phyloP scores from a whole-genome alignment of 2,329 filamentous ascomycete species.

The Xylariaceae sp. region DNA sequence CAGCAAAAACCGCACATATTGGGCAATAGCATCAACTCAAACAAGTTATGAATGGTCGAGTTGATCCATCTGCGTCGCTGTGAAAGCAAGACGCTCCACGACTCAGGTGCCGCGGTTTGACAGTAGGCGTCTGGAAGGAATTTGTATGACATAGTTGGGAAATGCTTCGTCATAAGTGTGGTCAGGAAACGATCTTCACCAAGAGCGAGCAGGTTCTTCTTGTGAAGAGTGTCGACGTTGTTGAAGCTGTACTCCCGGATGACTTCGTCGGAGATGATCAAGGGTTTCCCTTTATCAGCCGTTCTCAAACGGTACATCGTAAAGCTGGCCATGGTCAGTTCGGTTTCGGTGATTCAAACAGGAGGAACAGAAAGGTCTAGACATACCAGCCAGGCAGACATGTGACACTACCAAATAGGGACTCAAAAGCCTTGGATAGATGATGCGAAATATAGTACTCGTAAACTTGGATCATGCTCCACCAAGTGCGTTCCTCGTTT shows the following conservation, averaged over 20 bases:
- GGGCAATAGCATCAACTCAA: conserved; percentile 82
- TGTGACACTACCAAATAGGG: conserved; percentile 93
- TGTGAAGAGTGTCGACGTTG: conserved; percentile 88
- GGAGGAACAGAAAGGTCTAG: background rate
- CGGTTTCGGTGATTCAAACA: conserved; percentile 21
- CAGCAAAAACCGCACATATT: conserved; percentile 98
- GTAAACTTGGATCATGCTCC: conserved; percentile 99
- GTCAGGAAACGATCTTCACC: conserved; percentile 85
- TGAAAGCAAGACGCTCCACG: conserved; percentile 91
- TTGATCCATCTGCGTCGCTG: conserved; percentile 99
- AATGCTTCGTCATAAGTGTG: conserved; percentile 97
- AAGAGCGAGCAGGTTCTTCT: conserved; percentile 76
- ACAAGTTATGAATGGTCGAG: conserved; percentile 94
- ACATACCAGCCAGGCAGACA: conserved; percentile 98
- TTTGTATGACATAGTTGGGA: conserved; percentile 93
- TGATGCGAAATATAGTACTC: conserved; percentile 99
- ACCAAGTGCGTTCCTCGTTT: conserved; percentile 93
- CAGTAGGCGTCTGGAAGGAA: conserved; percentile 92
- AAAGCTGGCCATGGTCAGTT: conserved; percentile 62
- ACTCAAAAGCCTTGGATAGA: conserved; percentile 94
- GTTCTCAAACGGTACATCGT: conserved; percentile 97
- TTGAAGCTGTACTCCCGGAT: conserved; percentile 86
- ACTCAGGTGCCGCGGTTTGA: conserved; percentile 88
- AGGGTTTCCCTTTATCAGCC: conserved; percentile 85
- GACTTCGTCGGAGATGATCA: conserved; percentile 87